These are phyloP conservation scores for Lasiosphaeris hirsuta DNA, from an alignment of 495 filamentous ascomycete species.

Conservation along the genomic window DNA sequence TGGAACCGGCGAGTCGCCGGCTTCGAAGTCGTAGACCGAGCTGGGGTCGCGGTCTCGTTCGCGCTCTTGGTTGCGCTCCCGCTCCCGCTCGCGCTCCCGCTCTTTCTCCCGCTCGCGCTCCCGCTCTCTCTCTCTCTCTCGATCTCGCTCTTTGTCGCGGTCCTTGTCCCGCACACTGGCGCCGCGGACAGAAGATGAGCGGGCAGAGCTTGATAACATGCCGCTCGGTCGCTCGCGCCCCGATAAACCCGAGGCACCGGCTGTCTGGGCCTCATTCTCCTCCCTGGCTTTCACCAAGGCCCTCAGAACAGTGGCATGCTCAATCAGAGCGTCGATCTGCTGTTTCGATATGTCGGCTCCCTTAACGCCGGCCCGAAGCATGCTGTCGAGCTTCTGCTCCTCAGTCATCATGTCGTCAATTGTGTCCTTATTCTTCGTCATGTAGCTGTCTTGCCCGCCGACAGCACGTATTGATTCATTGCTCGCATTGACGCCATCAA, in stretches of 20 bases:
- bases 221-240: slow-evolving; percentile 27
- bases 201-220: slow-evolving; percentile 22
- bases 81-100: slow-evolving; percentile 18
- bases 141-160: slow-evolving; percentile 16
- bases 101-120: slow-evolving; percentile 24
- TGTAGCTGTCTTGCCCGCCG: slow-evolving; percentile 42
- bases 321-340: slow-evolving; percentile 37
- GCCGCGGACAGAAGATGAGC: slow-evolving; percentile 30
- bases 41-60: slow-evolving; percentile 47
- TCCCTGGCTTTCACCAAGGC: slow-evolving; percentile 55
- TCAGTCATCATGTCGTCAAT: slow-evolving; percentile 27
- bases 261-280: slow-evolving; percentile 53
- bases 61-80: slow-evolving; percentile 16
- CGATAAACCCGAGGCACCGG: slow-evolving; percentile 20
- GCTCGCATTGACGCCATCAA: slow-evolving; percentile 41
- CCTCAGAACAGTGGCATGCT: slow-evolving; percentile 43
- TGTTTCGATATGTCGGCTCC: slow-evolving; percentile 35
- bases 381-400: slow-evolving; percentile 38
- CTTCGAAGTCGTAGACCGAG: slow-evolving; percentile 65
- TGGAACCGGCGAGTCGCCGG: slow-evolving; percentile 66
- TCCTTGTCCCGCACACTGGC: slow-evolving; percentile 26
- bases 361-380: slow-evolving; percentile 43
- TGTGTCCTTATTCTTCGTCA: slow-evolving; percentile 37
- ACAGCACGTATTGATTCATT: slow-evolving; percentile 38
- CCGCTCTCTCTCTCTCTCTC: slow-evolving; percentile 15